phyloP scores from a whole-genome alignment of 176 grass and related monocot genomes.

The Rhipidocladum racemiflorum region DNA sequence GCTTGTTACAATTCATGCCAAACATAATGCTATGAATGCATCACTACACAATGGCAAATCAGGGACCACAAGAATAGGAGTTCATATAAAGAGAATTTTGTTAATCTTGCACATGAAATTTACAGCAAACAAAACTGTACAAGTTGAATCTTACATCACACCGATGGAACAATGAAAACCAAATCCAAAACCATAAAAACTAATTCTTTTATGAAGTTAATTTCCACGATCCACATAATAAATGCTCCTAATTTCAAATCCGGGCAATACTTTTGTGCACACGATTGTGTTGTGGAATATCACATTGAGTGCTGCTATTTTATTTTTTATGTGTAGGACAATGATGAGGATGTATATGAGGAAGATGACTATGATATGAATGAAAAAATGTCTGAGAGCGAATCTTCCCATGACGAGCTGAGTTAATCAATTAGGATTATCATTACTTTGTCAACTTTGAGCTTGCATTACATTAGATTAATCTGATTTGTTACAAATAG shows the following conservation, averaged over 20 bases:
- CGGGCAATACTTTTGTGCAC: too few species aligned
- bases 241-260: constrained; percentile 6
- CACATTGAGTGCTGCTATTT: too few species aligned
- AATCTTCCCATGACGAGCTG: too few species aligned
- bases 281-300: too few species aligned
- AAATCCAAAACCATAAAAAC: constrained; percentile 27
- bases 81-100: constrained; percentile 17
- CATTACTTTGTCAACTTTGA: too few species aligned
- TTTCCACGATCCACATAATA: background rate
- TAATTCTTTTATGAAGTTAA: constrained; percentile 6
- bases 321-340: too few species aligned
- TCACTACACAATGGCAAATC: constrained; percentile 9
- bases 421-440: too few species aligned
- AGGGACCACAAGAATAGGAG: background rate
- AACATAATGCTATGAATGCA: constrained; percentile 3
- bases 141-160: constrained; percentile 28
- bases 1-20: background rate
- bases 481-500: too few species aligned
- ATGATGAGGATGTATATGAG: too few species aligned
- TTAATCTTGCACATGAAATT: background rate
- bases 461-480: too few species aligned
- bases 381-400: too few species aligned
- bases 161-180: background rate
- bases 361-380: too few species aligned
- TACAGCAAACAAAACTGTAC: background rate